Evolutionary conservation across 2,329 filamentous ascomycete genomes (phyloP).

Genomic region (Apiospora saccharicola): DNA sequence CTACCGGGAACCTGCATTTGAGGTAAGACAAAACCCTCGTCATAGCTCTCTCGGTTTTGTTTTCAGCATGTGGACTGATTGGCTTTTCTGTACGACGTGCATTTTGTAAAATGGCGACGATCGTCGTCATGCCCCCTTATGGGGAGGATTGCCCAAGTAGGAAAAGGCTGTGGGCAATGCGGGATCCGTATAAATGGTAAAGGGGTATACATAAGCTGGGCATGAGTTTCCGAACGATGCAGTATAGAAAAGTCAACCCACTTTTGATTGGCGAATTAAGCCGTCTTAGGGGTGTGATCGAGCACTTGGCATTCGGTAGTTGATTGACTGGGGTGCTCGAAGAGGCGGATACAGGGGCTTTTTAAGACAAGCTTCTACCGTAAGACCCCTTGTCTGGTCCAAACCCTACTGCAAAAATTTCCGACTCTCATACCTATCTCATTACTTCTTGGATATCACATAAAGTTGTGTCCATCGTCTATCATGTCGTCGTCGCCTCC

Average conservation of each 20-base stretch:
- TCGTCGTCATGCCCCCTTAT: background rate
- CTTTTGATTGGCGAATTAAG: background rate
- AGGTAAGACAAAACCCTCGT: constrained; percentile 2
- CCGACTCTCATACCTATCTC: background rate
- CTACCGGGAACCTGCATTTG: background rate
- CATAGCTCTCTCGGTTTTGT: background rate
- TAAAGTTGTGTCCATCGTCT: background rate
- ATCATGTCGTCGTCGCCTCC: background rate
- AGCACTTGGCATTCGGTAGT: background rate
- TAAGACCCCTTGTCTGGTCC: background rate
- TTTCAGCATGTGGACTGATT: background rate
- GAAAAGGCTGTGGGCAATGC: background rate
- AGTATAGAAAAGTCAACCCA: background rate
- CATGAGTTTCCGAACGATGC: background rate
- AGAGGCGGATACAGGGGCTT: background rate
- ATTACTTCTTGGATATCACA: background rate
- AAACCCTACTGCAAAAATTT: background rate
- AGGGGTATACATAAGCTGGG: background rate
- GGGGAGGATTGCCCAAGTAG: background rate
- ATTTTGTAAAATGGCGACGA: background rate
- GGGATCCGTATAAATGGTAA: background rate
- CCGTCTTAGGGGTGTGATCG: background rate
- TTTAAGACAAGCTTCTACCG: background rate
- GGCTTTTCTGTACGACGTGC: background rate
- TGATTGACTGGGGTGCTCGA: background rate